Conservation (phyloP, 2,329 filamentous ascomycete genomes). For the Escovopsis sp. region DNA sequence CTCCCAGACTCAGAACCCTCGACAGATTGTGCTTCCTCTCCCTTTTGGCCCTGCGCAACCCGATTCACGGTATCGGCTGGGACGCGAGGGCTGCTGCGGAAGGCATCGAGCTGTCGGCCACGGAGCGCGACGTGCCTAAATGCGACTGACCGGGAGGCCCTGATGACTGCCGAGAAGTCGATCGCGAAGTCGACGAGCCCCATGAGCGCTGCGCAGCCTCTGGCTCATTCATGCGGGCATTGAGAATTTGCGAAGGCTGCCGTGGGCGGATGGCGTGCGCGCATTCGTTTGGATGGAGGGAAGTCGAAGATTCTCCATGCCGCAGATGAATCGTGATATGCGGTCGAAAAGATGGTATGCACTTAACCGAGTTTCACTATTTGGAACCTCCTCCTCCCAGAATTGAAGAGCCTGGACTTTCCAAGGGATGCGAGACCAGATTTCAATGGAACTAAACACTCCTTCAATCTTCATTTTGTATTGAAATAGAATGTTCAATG, state of each 20-base stretch:
- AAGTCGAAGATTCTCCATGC: neutral
- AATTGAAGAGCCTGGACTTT: neutral
- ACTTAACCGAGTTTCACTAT: constrained; percentile 14
- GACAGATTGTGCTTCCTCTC: neutral
- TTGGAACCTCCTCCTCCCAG: neutral
- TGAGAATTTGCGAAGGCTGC: constrained; percentile 1
- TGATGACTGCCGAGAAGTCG: constrained; percentile 56
- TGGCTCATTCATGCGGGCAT: constrained; percentile 11
- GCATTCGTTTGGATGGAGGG: neutral
- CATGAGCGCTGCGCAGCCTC: constrained; percentile 26
- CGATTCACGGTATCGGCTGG: constrained; percentile 19
- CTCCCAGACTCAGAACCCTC: neutral
- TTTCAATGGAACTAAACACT: too few species aligned
- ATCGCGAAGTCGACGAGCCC: constrained; percentile 49
- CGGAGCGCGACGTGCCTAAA: constrained; percentile 46
- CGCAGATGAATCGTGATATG: neutral
- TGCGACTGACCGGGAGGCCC: constrained; percentile 54
- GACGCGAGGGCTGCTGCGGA: constrained; percentile 30
- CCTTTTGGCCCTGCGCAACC: constrained; percentile 1
- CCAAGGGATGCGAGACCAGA: neutral
- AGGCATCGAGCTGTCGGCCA: constrained; percentile 36
- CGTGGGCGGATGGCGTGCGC: neutral
- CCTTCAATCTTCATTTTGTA: too few species aligned
- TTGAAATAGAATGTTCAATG: too few species aligned
- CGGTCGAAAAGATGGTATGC: neutral